Conservation (phyloP, 106 monocot species). For the Dioscorea zingiberensis region DNA sequence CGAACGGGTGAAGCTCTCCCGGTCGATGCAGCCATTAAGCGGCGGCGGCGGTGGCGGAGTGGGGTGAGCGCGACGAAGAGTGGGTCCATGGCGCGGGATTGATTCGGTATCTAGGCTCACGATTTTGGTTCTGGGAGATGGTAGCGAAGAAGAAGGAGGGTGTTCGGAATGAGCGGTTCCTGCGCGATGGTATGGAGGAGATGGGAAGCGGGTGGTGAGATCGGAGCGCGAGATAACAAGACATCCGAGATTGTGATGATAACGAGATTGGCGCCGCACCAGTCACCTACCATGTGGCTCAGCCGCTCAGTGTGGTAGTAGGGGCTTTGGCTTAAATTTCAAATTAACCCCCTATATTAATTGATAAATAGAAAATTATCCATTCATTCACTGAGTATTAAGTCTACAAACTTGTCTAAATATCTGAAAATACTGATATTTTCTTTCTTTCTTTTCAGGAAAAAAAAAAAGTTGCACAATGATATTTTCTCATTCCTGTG, state of each 20-base stretch:
- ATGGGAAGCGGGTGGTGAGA: background rate
- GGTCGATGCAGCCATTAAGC: constrained; percentile 17
- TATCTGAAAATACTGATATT: no score
- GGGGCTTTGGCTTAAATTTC: no score
- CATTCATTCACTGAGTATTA: no score
- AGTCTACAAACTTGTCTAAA: no score
- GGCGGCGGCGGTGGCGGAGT: background rate
- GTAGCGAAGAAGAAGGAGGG: constrained; percentile 1
- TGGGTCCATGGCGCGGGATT: background rate
- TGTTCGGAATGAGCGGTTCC: background rate
- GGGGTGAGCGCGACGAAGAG: constrained; percentile 30
- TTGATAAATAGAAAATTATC: no score
- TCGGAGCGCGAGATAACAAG: background rate
- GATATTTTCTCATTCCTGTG: no score
- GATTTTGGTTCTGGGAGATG: constrained; percentile 3
- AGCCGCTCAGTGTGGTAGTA: no score
- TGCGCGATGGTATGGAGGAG: background rate
- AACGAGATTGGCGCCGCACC: no score
- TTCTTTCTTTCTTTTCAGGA: no score
- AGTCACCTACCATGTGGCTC: no score
- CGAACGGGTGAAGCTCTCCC: constrained; percentile 36
- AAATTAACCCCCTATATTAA: no score
- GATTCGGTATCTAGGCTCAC: background rate
- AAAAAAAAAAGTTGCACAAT: no score
- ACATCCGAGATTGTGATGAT: background rate